Base-by-base conservation (phyloP, 108 stramenopile species). In the Licmophora abbreviata region DNA sequence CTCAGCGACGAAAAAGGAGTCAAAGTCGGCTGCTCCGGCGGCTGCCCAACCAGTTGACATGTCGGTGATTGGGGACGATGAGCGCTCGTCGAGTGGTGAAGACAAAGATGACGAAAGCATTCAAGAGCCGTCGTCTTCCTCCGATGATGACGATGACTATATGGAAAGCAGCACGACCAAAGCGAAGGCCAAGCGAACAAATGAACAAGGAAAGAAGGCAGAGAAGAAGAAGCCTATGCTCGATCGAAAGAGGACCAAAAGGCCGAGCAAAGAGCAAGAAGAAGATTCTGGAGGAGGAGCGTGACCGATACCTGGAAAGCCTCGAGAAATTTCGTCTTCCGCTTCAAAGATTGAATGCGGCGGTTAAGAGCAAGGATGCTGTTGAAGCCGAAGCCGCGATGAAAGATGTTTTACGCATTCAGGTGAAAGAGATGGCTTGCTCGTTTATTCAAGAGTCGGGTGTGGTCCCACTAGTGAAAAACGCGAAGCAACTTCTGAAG, bases 401-500 rank as follows among this genome's bases (percentile, higher is more conserved):
- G 14, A 11, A 4, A 3, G 33, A n/a, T n/a, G n/a, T 11, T 18
- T n/a, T 50, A 29, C 27, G 15, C 3, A 2, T 17, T 20, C 15
- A n/a, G 14, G 48, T 50, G 21, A 29, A 31, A 3, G 48, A 50
- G 15, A 4, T 50, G 2, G 3, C 48, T 29, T 29, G 30, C 18
- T 31, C 48, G 2, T 50, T 50, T 32, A 50, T 50, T 8, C 22
- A 50, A 21, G 29, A 27, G 2, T 50, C 30, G 7, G 21, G 21
- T 4, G n/a, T 50, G 30, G 48, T 31, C 3, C 14, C 15, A 2
- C 15, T 66, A 1, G 45, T 73, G 57, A 73, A 73, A 38, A 49
- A 33, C 4, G 56, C 61, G 14, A 73, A 66, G 36, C 29, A 26
- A 4, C 37, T 69, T 48, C 32, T 60, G n/a, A 36, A 37, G 23